These are phyloP conservation scores for Lachnellula hyalina DNA, from an alignment of 2,329 filamentous ascomycete genomes.

Conservation along the genomic window DNA sequence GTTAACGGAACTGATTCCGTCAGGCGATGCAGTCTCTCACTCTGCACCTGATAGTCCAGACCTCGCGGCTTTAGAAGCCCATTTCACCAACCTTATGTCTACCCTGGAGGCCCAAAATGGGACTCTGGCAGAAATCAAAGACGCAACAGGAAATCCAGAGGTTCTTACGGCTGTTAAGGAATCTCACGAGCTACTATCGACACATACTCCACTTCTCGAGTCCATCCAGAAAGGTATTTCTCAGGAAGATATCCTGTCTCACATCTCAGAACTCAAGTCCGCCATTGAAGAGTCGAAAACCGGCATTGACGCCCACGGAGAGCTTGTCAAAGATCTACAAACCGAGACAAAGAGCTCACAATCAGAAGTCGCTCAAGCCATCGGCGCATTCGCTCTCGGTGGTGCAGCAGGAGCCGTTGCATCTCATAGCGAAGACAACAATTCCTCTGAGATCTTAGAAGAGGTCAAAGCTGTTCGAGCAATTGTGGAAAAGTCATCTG, in stretches of 20 bases:
- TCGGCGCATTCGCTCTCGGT: conserved; percentile 19
- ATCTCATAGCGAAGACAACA: conserved; percentile 5
- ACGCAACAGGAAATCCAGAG: conserved; percentile 12
- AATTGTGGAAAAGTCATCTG: conserved; percentile 16
- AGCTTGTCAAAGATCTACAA: conserved; percentile 21
- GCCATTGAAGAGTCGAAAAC: conserved; percentile 22
- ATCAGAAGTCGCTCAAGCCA: conserved; percentile 18
- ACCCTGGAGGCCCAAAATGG: conserved; percentile 11
- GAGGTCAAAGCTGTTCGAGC: conserved; percentile 19
- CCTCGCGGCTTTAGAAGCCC: conserved; percentile 7
- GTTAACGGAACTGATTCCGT: neutral
- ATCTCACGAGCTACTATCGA: conserved; percentile 13
- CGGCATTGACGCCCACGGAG: conserved; percentile 15
- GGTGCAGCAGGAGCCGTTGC: conserved; percentile 18
- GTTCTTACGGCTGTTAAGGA: conserved; percentile 12
- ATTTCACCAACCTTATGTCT: conserved; percentile 13
- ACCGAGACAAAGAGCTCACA: conserved; percentile 19
- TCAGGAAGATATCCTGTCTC: conserved; percentile 15
- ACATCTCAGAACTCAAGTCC: conserved; percentile 21
- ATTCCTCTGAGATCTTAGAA: conserved; percentile 13
- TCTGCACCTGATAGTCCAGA: neutral
- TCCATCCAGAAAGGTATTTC: conserved; percentile 13
- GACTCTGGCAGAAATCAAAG: conserved; percentile 18
- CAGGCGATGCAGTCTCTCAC: neutral
- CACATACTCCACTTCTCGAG: conserved; percentile 18